Base-by-base conservation (phyloP, 2,329 filamentous ascomycete genomes). In the Cercospora beticola region DNA sequence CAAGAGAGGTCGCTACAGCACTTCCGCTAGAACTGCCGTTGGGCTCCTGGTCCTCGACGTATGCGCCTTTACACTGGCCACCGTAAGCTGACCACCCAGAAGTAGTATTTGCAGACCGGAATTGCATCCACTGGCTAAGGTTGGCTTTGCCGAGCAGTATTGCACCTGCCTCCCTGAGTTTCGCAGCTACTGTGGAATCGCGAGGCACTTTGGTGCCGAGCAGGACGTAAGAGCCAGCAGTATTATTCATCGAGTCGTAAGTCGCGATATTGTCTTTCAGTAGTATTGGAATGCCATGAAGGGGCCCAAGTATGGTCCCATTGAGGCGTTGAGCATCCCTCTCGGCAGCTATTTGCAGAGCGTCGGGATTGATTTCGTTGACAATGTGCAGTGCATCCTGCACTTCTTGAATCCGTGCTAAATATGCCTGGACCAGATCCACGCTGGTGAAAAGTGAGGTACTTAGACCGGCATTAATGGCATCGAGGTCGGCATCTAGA, bases 401-500 rank as follows among this genome's bases (percentile, higher is more conserved):
- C 23, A 43, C 58, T 18, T 63, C 21, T n/a, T 5, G 12, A 14
- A 68, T 68, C 3, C 68, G 62, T 40, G 60, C 60, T 23, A 67
- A 18, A 21, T 67, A 64, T 31, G 54, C 56, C 63, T 60, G 33
- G n/a, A 54, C 21, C 12, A 69, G 28, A 26, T 63, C 52, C 14
- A 56, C 31, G 12, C 49, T 63, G n/a, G 58, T 65, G 56, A 69
- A 54, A 16, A 80, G 78, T 2, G 82, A 82, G 21, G 77, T 77
- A 40, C 83, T 79, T 7, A 88, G 77, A 3, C 86, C 86, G 49
- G 76, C 73, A 21, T 80, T 77, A 23, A 88, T 78, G 23, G 87
- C 82, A 57, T 87, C 85, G 2, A 81, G 79, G 0, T 83, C 84
- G 14, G 83, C 86, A 72, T 87, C 81, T 16, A 86, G 78, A 33